Evolutionary conservation across 169 alveolate genomes (phyloP), one percentile per base, ranked within the genome.

Genomic region (Plasmodium gonderi): DNA sequence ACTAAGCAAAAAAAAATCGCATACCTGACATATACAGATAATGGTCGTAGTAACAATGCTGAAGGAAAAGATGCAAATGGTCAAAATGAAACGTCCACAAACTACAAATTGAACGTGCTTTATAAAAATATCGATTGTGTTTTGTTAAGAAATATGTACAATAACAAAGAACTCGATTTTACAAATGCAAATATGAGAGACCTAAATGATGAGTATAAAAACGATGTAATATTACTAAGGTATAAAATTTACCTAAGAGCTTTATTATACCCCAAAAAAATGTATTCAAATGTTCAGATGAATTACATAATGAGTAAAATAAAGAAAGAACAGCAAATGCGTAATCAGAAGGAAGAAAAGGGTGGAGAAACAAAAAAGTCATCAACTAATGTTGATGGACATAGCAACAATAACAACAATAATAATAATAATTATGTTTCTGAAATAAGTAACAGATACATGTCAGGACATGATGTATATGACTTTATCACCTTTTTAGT

Each of bases 401-500:
- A 6, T 17, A 83, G 17, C 17, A 42, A 68, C 38, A 38, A 20
- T 11, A 60, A 26, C 8, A 38, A 44, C 3, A 11, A 31, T 47
- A 44, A n/a, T 14, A 64, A 60, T 12, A 26, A 38, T 11, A 11
- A n/a, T 17, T 23, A 65, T 6, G 45, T 29, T 0, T 23, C 68
- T 12, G 68, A 77, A 38, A 29, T 54, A 26, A 44, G 72, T 44
- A 87, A 64, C 29, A 64, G 91, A 78, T 90, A 77, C 74, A 90
- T 90, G 94, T 90, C 94, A n/a, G 94, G 94, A 12, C 83, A 90
- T 2, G 94, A 90, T 49, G 90, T 90, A 69, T 67, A 90, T 23
- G 94, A 90, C 29, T 90, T 90, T 65, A 90, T 90, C 45, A 90
- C 94, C 14, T 90, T 90, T 36, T 78, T 90, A 68, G 90, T 90